Evolutionary conservation across 2,329 filamentous ascomycete genomes (phyloP), one percentile per base, ranked within the genome.

Genomic region (Parastagonospora avenae): DNA sequence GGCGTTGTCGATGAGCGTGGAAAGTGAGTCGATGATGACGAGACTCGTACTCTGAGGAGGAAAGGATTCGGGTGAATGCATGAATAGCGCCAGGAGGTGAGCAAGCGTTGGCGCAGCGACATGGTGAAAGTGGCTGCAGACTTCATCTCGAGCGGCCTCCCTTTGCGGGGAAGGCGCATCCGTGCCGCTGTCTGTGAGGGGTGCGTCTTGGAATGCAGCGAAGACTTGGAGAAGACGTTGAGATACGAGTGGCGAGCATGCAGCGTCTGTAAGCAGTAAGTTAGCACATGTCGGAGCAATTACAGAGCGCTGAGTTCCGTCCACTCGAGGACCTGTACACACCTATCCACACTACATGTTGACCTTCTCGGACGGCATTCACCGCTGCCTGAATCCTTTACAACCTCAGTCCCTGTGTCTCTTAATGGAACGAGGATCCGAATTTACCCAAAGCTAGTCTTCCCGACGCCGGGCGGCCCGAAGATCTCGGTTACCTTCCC

Each of bases 401-500:
- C 48, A 51, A 70, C 54, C 57, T 71, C 63, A 71, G 64, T 54
- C 43, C 55, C 48, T 41, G 52, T 56, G 24, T 43, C 41, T 47
- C 45, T 42, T 44, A 50, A 51, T 48, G 29, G 39, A 40, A 58
- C 58, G 38, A 14, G 33, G 52, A 46, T 44, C 50, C 44, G 55
- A 48, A 76, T 84, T 76, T 79, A 93, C 89, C 87, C 89, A 62
- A 97, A 78, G 10, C 88, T 81, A 4, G 91, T 96, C 79, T 96
- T 97, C 28, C 92, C 93, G 24, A 84, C 84, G 1, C 92, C 92
- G 8, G 91, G 88, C 9, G 92, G 91, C 0, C 93, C 93, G 83
- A 90, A 96, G 42, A 96, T 77, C 73, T 97, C 93, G 3, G 89
- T 90, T 36, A 96, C 81, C 70, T 91, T 89, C 11, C 92, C 91